These are phyloP conservation scores for Nicotiana sylvestris DNA, from an alignment of 257 asterid species.

Conservation along the genomic window DNA sequence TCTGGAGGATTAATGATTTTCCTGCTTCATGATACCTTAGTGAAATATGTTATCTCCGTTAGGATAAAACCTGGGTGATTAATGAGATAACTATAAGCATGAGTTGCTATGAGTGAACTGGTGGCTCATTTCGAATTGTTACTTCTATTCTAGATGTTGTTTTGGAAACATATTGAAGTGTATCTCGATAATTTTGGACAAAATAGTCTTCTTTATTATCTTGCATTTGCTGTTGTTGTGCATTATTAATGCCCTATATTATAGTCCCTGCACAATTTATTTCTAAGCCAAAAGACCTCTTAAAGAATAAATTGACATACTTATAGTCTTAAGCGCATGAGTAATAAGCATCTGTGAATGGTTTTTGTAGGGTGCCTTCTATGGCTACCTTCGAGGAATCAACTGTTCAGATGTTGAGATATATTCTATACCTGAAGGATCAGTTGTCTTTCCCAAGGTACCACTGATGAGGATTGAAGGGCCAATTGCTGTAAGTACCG, in stretches of 20 bases:
- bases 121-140: neutral
- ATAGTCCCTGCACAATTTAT: too few species aligned
- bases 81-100: neutral
- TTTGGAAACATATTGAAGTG: neutral
- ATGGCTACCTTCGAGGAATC: slow-evolving; percentile 67
- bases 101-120: neutral
- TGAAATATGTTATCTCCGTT: neutral
- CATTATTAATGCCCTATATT: too few species aligned
- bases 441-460: slow-evolving; percentile 88
- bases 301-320: neutral
- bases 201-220: neutral
- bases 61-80: neutral
- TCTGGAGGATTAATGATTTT: neutral
- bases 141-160: neutral
- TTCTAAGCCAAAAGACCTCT: too few species aligned
- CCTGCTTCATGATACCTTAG: neutral
- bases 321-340: neutral
- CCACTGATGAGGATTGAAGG: slow-evolving; percentile 97
- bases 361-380: slow-evolving; percentile 65
- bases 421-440: slow-evolving; percentile 90
- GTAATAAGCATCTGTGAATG: slow-evolving; percentile 9
- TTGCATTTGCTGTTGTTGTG: neutral
- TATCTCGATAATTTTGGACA: neutral
- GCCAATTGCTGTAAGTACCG: slow-evolving; percentile 81
- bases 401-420: slow-evolving; percentile 90